Percentiles rank a stretch among this genome's conserved stretches.
These are phyloP conservation scores for Yamadazyma aaseri DNA, from an alignment of 1,139 yeast genomes.

Conservation along the genomic window DNA sequence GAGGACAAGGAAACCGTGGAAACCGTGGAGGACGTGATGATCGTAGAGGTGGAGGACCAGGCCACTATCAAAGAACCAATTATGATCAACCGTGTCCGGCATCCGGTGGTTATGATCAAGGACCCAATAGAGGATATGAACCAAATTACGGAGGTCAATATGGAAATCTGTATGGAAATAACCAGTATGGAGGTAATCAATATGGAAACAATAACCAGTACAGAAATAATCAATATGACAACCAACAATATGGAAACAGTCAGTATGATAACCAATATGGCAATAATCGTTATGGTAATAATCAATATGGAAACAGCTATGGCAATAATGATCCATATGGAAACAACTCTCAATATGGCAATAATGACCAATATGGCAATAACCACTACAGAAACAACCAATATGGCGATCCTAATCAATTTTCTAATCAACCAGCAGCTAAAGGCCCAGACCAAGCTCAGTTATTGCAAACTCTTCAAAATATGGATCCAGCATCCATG, in stretches of 20 bases:
- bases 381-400: not conserved
- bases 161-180: not conserved
- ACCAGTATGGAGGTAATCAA: not conserved
- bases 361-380: too few relatives aligned
- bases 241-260: not conserved
- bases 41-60: slow-evolving; percentile 1
- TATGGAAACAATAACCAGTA: not conserved
- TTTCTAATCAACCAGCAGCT: not conserved
- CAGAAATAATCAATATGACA: not conserved
- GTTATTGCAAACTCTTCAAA: slow-evolving; percentile 39
- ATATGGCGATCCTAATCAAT: not conserved
- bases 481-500: slow-evolving; percentile 51
- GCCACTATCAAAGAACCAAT: not conserved
- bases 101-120: not conserved
- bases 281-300: not conserved
- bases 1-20: not conserved
- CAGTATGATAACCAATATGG: not conserved
- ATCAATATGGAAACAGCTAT: not conserved
- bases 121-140: not conserved
- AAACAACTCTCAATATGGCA: not conserved
- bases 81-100: not conserved
- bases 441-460: slow-evolving; percentile 9
- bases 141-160: not conserved
- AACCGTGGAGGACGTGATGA: not conserved
- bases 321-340: not conserved